Conservation (phyloP, 2,329 filamentous ascomycete species). For the Dactylellina leptospora region DNA sequence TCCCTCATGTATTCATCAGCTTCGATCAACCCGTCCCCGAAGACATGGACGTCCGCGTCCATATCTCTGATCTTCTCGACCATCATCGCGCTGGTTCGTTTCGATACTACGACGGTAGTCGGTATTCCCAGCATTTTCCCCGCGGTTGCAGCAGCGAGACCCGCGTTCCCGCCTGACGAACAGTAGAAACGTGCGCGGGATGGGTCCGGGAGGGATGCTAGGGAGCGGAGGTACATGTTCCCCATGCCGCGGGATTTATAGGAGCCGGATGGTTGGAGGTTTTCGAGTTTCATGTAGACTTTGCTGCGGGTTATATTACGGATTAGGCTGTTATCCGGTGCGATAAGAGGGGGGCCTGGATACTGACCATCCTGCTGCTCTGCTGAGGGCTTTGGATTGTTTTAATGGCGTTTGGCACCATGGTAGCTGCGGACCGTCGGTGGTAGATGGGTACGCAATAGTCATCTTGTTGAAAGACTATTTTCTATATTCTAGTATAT, state of each 20-base stretch:
- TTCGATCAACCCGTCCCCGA: slow-evolving; percentile 73
- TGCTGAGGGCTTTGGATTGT: slow-evolving; percentile 72
- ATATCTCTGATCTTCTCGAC: slow-evolving; percentile 74
- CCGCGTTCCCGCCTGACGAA: slow-evolving; percentile 83
- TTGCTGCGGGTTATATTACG: slow-evolving; percentile 63
- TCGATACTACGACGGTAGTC: slow-evolving; percentile 79
- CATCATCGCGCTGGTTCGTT: slow-evolving; percentile 73
- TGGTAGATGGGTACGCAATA: slow-evolving; percentile 47
- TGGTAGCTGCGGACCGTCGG: slow-evolving; percentile 61
- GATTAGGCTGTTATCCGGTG: slow-evolving; percentile 45
- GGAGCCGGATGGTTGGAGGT: slow-evolving; percentile 81
- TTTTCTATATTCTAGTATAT: not conserved
- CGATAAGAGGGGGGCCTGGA: no score
- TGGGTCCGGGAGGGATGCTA: slow-evolving; percentile 60
- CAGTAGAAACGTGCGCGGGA: slow-evolving; percentile 74
- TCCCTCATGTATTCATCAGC: slow-evolving; percentile 74
- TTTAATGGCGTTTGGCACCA: slow-evolving; percentile 78
- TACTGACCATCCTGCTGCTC: slow-evolving; percentile 75
- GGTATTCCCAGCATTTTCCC: slow-evolving; percentile 71
- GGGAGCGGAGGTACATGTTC: slow-evolving; percentile 70
- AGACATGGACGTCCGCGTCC: slow-evolving; percentile 74
- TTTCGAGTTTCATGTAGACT: slow-evolving; percentile 85
- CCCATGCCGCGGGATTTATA: slow-evolving; percentile 86
- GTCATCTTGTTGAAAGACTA: slow-evolving; percentile 53
- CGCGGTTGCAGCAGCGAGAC: slow-evolving; percentile 80